Conservation (phyloP, 2,329 filamentous ascomycete species). For the Zasmidium angulare region DNA sequence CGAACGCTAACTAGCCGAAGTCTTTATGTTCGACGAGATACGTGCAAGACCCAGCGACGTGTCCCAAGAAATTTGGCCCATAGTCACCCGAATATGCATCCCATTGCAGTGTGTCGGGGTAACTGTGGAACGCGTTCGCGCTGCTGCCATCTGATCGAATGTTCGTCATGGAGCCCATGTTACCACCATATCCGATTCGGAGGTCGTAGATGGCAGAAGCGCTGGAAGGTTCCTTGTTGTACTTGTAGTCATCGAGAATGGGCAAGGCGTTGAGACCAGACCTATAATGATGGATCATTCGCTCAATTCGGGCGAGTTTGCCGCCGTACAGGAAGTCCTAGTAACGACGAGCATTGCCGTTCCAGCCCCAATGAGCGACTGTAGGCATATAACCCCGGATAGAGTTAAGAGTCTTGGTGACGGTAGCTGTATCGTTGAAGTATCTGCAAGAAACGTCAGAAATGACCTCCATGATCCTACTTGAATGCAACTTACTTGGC, state of each 20-base stretch:
- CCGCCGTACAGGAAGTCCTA: slow-evolving; percentile 58
- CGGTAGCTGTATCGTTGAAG: slow-evolving; percentile 50
- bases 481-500: slow-evolving; percentile 9
- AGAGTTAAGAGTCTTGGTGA: slow-evolving; percentile 54
- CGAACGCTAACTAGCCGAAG: slow-evolving; percentile 53
- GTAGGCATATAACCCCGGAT: slow-evolving; percentile 59
- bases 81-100: slow-evolving; percentile 60
- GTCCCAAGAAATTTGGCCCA: slow-evolving; percentile 55
- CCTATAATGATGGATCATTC: slow-evolving; percentile 62
- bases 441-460: slow-evolving; percentile 34
- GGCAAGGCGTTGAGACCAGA: slow-evolving; percentile 59
- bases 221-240: slow-evolving; percentile 35
- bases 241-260: slow-evolving; percentile 53
- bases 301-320: slow-evolving; percentile 44
- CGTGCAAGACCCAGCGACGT: slow-evolving; percentile 51
- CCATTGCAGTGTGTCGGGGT: slow-evolving; percentile 57
- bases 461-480: background rate
- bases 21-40: slow-evolving; percentile 50
- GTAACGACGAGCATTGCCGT: slow-evolving; percentile 60
- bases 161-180: slow-evolving; percentile 54
- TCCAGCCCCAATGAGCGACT: slow-evolving; percentile 62
- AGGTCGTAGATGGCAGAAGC: slow-evolving; percentile 50
- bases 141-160: slow-evolving; percentile 58
- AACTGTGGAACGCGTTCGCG: slow-evolving; percentile 58
- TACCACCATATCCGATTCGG: slow-evolving; percentile 56